Conservation (phyloP, 2,329 filamentous ascomycete genomes). For the Passalora sequoiae region DNA sequence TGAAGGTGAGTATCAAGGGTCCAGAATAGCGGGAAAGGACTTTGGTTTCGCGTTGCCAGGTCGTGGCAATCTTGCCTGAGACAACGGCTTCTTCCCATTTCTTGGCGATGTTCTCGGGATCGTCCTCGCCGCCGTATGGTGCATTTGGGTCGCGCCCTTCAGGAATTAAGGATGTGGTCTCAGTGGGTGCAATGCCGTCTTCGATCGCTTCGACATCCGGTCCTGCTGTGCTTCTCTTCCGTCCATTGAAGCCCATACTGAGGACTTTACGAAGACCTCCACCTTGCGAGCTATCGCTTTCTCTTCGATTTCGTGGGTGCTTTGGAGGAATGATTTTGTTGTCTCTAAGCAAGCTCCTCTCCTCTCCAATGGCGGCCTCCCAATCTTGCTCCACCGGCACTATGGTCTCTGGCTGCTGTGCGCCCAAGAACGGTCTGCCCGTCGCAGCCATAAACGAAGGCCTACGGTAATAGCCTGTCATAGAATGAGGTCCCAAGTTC, state of each 20-base stretch:
- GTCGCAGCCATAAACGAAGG: constrained; percentile 72
- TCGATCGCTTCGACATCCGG: constrained; percentile 24
- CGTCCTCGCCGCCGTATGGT: constrained; percentile 46
- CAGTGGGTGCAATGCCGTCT: constrained; percentile 26
- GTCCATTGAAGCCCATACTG: constrained; percentile 16
- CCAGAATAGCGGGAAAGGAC: constrained; percentile 55
- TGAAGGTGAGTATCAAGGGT: constrained; percentile 44
- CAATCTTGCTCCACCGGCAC: constrained; percentile 45
- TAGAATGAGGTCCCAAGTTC: constrained; percentile 38
- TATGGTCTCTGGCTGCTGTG: constrained; percentile 47
- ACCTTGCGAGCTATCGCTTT: constrained; percentile 22
- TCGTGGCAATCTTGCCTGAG: constrained; percentile 76
- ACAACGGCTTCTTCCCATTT: constrained; percentile 84
- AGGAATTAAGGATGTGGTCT: constrained; percentile 46
- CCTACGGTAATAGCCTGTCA: constrained; percentile 65
- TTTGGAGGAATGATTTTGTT: constrained; percentile 55
- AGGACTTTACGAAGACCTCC: constrained; percentile 19
- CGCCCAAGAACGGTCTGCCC: constrained; percentile 63
- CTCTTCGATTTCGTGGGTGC: constrained; percentile 35
- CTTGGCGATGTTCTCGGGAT: constrained; percentile 57
- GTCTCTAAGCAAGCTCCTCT: constrained; percentile 55
- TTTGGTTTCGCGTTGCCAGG: constrained; percentile 84
- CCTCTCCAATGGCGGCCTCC: constrained; percentile 51
- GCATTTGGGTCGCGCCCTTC: constrained; percentile 23
- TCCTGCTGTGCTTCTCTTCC: constrained; percentile 30